These are phyloP conservation scores for Iberis pinnata DNA, from an alignment of 345 rosid species.

Conservation along the genomic window DNA sequence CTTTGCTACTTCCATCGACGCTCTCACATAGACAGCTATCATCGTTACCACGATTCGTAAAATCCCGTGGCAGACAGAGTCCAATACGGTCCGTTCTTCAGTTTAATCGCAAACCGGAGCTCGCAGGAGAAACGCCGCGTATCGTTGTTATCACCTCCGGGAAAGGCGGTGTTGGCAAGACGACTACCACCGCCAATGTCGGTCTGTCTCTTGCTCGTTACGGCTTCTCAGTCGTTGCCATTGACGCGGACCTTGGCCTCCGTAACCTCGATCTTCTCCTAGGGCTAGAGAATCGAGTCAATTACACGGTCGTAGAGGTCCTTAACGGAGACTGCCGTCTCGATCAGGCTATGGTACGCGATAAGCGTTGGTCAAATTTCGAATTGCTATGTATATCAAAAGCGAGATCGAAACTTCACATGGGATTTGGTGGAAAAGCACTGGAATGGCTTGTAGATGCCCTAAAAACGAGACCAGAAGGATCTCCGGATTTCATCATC, in stretches of 20 bases:
- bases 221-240: slow-evolving; percentile 86
- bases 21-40: not conserved
- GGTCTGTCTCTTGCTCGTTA: slow-evolving; percentile 93
- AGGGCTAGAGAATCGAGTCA: slow-evolving; percentile 89
- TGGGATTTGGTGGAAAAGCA: slow-evolving; percentile 93
- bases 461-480: slow-evolving; percentile 56
- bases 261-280: slow-evolving; percentile 92
- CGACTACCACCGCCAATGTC: slow-evolving; percentile 93
- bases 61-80: slow-evolving; percentile 14
- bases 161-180: slow-evolving; percentile 95
- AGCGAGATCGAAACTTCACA: slow-evolving; percentile 80
- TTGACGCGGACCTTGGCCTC: slow-evolving; percentile 95
- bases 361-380: slow-evolving; percentile 91
- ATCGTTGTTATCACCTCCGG: slow-evolving; percentile 98
- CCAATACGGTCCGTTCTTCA: slow-evolving; percentile 64
- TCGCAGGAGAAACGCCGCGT: slow-evolving; percentile 89
- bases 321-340: slow-evolving; percentile 93
- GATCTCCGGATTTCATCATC: slow-evolving; percentile 71
- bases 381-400: slow-evolving; percentile 89
- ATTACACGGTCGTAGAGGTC: slow-evolving; percentile 87
- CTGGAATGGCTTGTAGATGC: slow-evolving; percentile 88
- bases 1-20: slow-evolving; percentile 30
- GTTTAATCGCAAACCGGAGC: slow-evolving; percentile 80
- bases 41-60: slow-evolving; percentile 17
- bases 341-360: slow-evolving; percentile 91